Evolutionary conservation across 805 yeast species (phyloP).

Genomic region (Yamadazyma phyllophila): DNA sequence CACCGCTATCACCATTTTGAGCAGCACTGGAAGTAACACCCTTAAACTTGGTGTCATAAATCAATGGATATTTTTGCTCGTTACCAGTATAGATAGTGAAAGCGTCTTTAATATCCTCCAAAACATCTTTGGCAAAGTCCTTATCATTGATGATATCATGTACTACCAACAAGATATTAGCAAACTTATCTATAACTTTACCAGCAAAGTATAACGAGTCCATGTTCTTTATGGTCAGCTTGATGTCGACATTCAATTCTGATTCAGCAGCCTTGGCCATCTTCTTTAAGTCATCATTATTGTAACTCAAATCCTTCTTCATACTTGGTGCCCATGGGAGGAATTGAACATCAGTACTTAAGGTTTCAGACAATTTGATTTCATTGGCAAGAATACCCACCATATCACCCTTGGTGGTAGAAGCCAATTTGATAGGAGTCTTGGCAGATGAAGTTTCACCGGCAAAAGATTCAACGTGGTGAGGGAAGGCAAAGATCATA

Average conservation of each 20-base stretch:
- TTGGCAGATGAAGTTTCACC: slow-evolving; percentile 22
- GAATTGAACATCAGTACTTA: slow-evolving; percentile 41
- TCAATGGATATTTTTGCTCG: slow-evolving; percentile 47
- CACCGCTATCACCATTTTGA: slow-evolving; percentile 42
- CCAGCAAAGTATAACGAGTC: slow-evolving; percentile 52
- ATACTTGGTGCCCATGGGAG: slow-evolving; percentile 43
- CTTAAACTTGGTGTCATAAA: slow-evolving; percentile 53
- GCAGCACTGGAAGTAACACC: slow-evolving; percentile 57
- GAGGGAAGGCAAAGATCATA: slow-evolving; percentile 53
- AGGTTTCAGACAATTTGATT: slow-evolving; percentile 36
- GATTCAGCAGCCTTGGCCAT: slow-evolving; percentile 45
- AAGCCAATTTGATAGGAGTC: slow-evolving; percentile 44
- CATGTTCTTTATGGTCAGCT: slow-evolving; percentile 33
- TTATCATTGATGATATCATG: slow-evolving; percentile 47
- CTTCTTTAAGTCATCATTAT: slow-evolving; percentile 42
- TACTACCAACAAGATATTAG: slow-evolving; percentile 52
- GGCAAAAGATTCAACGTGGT: slow-evolving; percentile 43
- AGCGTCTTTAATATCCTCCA: slow-evolving; percentile 41
- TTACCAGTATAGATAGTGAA: slow-evolving; percentile 40
- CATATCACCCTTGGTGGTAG: slow-evolving; percentile 54
- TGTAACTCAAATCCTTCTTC: slow-evolving; percentile 32
- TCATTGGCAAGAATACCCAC: slow-evolving; percentile 41
- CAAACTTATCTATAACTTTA: slow-evolving; percentile 54
- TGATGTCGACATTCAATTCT: slow-evolving; percentile 48
- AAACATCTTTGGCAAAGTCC: slow-evolving; percentile 33